Evolutionary conservation across 164 flowering plant species (phyloP), one percentile per base, ranked within the genome.

Genomic region (Berberis thunbergii): DNA sequence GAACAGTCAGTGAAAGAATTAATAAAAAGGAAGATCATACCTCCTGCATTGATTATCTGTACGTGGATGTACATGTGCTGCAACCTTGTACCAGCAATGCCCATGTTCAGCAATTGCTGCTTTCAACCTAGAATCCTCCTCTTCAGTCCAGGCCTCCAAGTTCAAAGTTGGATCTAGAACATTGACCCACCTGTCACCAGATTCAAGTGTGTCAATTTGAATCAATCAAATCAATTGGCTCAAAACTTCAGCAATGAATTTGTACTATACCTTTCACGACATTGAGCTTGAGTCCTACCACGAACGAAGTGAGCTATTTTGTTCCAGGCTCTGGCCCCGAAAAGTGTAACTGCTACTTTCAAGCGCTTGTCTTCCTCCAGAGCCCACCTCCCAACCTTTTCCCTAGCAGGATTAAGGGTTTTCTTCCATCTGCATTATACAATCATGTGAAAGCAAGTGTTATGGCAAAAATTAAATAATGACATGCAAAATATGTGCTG

Each of bases 31-130:
- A 6, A 59, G 6, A 50, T 45, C 64, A 49, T 77, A 93, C 98
- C 97, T 86, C 62, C 80, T 69, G 64, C 99, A 94, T 72, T 86
- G 91, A 70, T 65, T 85, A 76, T 89, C 96, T 42, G 99, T 94
- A 45, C 97, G 93, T 44, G 74, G 79, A 70, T 88, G 84, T 56
- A 91, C 67, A 71, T 74, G 62, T 63, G 83, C 74, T 63, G 99
- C 96, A 71, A 94, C 77, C 70, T 84, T 94, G n/a, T 88, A 70
- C 99, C 99, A 94, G 82, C 86, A 74, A 74, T 83, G 64, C 52
- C 87, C 86, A 82, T 83, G 79, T 68, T 86, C 77, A 54, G 57
- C 58, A 48, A 89, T 75, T 45, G 91, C 96, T 54, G 63, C 81
- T 70, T 77, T 69, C 71, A 94, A 72, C 66, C 52, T 79, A 42